Percentiles rank a stretch among this genome's conserved stretches.
Conservation (phyloP, 176 grass and related monocot species). For the barley (Hordeum vulgare) region MorexV3_pseudomolecules_assembly NC_058520.1:346691774-346692273, state of each 20-base stretch:
- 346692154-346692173: slow-evolving; percentile 44
- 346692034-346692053: slow-evolving; percentile 4
- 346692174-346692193: slow-evolving; percentile 38
- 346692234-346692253: slow-evolving; percentile 30
- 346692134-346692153: background rate
- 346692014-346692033: slow-evolving; percentile 41
- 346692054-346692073: background rate
- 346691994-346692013: slow-evolving; percentile 53
- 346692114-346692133: slow-evolving; percentile 37
- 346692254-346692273: slow-evolving; percentile 42
- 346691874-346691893: slow-evolving; percentile 24
- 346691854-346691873: background rate
- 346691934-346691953: slow-evolving; percentile 36
- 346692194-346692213: slow-evolving; percentile 40
- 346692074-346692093: background rate
- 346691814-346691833: background rate
- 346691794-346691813: slow-evolving; percentile 14
- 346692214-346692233: slow-evolving; percentile 36
- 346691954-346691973: slow-evolving; percentile 36
- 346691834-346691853: background rate
- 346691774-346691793: slow-evolving; percentile 40
- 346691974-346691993: slow-evolving; percentile 39
- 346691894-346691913: slow-evolving; percentile 35
- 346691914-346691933: slow-evolving; percentile 34
- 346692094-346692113: background rate